A percentile compares a stretch with the other conserved stretches of the same genome.
These are phyloP conservation scores for Penicillium samsonianum DNA, from an alignment of 495 filamentous ascomycete species.

Conservation along the genomic window DNA sequence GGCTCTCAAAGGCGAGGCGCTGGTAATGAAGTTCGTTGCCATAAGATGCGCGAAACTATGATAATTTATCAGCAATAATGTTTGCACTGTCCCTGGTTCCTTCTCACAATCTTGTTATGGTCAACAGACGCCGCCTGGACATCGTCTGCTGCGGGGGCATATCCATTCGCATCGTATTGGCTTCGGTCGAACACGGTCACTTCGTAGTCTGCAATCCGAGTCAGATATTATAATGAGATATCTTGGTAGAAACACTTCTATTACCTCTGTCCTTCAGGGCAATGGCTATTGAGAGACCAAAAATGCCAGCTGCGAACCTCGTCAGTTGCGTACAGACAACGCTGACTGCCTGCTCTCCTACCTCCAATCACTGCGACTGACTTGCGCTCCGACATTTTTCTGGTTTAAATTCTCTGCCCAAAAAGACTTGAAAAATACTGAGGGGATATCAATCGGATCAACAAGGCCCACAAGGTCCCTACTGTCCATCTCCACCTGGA, in stretches of 20 bases:
- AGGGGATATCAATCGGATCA: too few relatives aligned
- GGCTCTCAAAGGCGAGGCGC: conserved; percentile 21
- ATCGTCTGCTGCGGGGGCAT: conserved; percentile 10
- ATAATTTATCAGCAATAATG: not conserved
- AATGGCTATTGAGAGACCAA: conserved; percentile 19
- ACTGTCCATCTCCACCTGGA: too few relatives aligned
- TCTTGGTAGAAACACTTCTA: not conserved
- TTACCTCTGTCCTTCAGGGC: conserved; percentile 14
- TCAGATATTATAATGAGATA: too few relatives aligned
- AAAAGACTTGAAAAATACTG: too few relatives aligned
- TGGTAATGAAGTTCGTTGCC: conserved; percentile 22
- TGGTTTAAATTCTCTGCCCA: too few relatives aligned
- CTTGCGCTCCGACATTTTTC: conserved; percentile 9
- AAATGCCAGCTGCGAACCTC: conserved; percentile 13
- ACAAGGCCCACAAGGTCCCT: too few relatives aligned
- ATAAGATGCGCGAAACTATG: conserved; percentile 24
- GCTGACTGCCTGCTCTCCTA: not conserved
- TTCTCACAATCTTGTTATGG: conserved; percentile 22
- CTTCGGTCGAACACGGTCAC: conserved; percentile 19
- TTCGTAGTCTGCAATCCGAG: conserved; percentile 5
- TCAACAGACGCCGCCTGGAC: conserved; percentile 21
- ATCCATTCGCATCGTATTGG: conserved; percentile 15
- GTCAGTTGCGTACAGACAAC: not conserved
- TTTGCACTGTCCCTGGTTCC: not conserved
- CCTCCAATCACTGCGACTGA: conserved; percentile 22